Percentiles rank a stretch among this genome's conserved stretches.
These are phyloP conservation scores for Exidia glandulosa DNA, from an alignment of 768 basidiomycete species.

Conservation along the genomic window DNA sequence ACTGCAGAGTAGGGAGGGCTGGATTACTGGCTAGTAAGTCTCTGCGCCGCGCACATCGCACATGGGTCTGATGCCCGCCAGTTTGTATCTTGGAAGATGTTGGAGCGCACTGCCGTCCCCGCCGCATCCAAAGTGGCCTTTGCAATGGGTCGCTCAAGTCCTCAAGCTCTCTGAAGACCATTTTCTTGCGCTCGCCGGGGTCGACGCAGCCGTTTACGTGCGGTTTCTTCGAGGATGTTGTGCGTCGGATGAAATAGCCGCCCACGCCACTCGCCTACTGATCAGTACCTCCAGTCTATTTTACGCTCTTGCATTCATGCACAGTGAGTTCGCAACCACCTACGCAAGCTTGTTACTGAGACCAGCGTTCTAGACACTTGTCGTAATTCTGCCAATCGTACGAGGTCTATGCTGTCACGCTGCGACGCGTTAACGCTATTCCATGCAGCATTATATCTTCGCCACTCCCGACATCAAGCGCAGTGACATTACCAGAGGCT, in stretches of 20 bases:
- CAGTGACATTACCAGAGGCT: not conserved
- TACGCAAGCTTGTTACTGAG: not conserved
- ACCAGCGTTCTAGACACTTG: not conserved
- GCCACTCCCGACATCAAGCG: not conserved
- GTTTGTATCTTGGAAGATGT: not conserved
- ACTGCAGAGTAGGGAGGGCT: not conserved
- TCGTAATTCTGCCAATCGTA: not conserved
- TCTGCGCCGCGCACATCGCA: not conserved
- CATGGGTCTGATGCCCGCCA: not conserved
- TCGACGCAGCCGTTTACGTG: constrained; percentile 18
- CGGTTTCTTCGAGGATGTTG: not conserved
- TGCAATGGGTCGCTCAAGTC: not conserved
- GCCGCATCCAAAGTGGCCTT: not conserved
- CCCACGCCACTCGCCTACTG: not conserved
- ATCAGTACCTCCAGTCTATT: not conserved
- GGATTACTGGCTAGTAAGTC: not conserved
- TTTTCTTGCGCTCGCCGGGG: constrained; percentile 71
- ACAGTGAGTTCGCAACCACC: not conserved
- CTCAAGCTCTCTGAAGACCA: constrained; percentile 34
- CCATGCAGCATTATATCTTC: not conserved
- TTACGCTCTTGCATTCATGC: not conserved
- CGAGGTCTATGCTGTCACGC: not conserved
- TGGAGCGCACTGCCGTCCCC: not conserved
- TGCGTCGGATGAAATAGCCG: not conserved
- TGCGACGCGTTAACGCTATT: not conserved